Evolutionary conservation across 805 yeast genomes (phyloP).

Genomic region (Starmerella cellae): DNA sequence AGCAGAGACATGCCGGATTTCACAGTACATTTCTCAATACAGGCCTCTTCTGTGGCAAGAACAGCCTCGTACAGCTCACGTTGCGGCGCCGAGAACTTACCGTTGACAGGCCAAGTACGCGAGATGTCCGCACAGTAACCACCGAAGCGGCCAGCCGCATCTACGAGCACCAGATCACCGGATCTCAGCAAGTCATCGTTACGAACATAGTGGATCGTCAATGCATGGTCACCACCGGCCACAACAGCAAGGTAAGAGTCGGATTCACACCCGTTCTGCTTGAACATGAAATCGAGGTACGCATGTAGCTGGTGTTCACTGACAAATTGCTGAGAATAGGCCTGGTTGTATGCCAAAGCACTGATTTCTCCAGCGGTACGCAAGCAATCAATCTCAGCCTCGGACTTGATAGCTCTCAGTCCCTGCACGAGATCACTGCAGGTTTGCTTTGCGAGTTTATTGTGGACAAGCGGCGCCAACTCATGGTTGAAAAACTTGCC

Average conservation of each 20-base stretch:
- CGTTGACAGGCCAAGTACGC: constrained; percentile 85
- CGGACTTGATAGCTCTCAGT: constrained; percentile 56
- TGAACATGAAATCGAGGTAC: constrained; percentile 68
- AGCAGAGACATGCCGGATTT: constrained; percentile 42
- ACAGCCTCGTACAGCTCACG: constrained; percentile 81
- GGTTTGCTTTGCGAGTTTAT: not conserved
- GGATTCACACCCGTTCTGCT: constrained; percentile 76
- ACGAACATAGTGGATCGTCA: constrained; percentile 86
- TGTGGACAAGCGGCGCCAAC: constrained; percentile 15
- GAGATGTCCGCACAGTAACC: constrained; percentile 95
- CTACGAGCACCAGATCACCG: constrained; percentile 79
- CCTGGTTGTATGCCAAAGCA: constrained; percentile 69
- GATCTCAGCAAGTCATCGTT: constrained; percentile 69
- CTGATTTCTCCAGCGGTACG: constrained; percentile 72
- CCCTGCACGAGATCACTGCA: constrained; percentile 18
- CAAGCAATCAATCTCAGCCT: constrained; percentile 64
- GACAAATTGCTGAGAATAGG: constrained; percentile 46
- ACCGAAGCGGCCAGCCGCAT: constrained; percentile 87
- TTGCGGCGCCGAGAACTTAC: constrained; percentile 64
- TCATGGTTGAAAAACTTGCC: constrained; percentile 19
- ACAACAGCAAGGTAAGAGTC: constrained; percentile 92
- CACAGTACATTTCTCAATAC: constrained; percentile 58
- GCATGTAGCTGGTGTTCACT: constrained; percentile 72
- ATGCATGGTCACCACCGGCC: constrained; percentile 81
- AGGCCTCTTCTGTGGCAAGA: constrained; percentile 61